Percentiles rank a stretch among this genome's conserved stretches.
Conservation (phyloP, 805 yeast species). For the Cyberlindnera euphorbiae region DNA sequence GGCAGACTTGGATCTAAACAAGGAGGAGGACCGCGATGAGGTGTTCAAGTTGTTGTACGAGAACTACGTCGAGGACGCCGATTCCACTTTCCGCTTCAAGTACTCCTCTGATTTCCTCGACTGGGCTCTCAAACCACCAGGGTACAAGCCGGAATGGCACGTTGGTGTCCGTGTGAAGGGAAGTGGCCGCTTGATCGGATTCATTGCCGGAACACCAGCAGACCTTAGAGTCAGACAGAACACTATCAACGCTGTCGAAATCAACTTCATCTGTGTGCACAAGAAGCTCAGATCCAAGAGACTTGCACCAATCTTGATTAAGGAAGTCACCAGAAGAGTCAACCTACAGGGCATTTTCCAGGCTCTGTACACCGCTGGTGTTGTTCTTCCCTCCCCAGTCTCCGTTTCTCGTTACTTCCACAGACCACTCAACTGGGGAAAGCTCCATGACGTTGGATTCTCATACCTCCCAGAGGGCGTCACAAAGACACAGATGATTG, state of each 20-base stretch:
- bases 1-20: constrained; percentile 68
- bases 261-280: constrained; percentile 91
- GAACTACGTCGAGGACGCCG: constrained; percentile 92
- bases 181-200: constrained; percentile 78
- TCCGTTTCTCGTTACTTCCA: constrained; percentile 86
- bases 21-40: constrained; percentile 59
- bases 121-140: constrained; percentile 95
- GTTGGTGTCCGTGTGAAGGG: constrained; percentile 86
- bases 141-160: constrained; percentile 85
- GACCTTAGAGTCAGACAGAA: constrained; percentile 55
- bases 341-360: constrained; percentile 87
- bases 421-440: constrained; percentile 90
- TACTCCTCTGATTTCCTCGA: constrained; percentile 77
- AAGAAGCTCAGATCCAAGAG: constrained; percentile 91
- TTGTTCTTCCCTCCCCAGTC: constrained; percentile 87
- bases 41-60: constrained; percentile 77
- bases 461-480: constrained; percentile 69
- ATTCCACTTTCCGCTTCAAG: constrained; percentile 86
- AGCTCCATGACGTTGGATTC: constrained; percentile 85
- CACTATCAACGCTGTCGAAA: constrained; percentile 66
- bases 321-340: constrained; percentile 91
- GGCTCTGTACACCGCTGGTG: constrained; percentile 92
- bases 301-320: constrained; percentile 88
- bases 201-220: constrained; percentile 87
- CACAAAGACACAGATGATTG: constrained; percentile 68